These are phyloP conservation scores for Bacidia rubella DNA, from an alignment of 495 filamentous ascomycete species.

Conservation along the genomic window DNA sequence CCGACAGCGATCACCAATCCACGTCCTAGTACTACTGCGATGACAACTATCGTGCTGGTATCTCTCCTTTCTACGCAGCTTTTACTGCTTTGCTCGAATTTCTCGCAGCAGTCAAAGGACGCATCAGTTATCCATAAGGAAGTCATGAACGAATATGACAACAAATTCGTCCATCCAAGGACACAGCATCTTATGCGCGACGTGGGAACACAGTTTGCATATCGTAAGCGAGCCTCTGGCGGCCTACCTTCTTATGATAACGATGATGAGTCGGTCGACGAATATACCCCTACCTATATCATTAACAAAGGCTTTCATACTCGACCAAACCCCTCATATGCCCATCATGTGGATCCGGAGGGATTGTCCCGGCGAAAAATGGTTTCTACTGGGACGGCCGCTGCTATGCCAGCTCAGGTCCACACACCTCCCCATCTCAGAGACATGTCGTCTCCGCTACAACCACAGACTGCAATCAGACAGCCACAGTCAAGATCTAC, in stretches of 20 bases:
- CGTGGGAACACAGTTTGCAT: slow-evolving; percentile 61
- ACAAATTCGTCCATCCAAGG: slow-evolving; percentile 85
- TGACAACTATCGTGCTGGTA: slow-evolving; percentile 61
- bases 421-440: slow-evolving; percentile 33
- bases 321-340: slow-evolving; percentile 79
- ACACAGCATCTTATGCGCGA: slow-evolving; percentile 70
- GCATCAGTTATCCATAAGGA: slow-evolving; percentile 71
- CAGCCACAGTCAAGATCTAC: slow-evolving; percentile 42
- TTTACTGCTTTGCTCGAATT: slow-evolving; percentile 50
- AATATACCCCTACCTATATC: slow-evolving; percentile 63
- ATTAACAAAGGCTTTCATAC: slow-evolving; percentile 73
- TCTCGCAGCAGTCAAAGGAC: slow-evolving; percentile 77
- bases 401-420: slow-evolving; percentile 22
- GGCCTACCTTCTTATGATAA: slow-evolving; percentile 21
- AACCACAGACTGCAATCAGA: slow-evolving; percentile 32
- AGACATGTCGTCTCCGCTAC: slow-evolving; percentile 41
- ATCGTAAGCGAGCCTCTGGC: slow-evolving; percentile 18
- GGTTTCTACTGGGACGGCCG: slow-evolving; percentile 11
- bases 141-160: slow-evolving; percentile 90
- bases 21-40: slow-evolving; percentile 68
- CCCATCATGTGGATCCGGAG: slow-evolving; percentile 64
- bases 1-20: slow-evolving; percentile 62
- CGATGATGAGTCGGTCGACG: slow-evolving; percentile 42
- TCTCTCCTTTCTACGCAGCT: slow-evolving; percentile 66
- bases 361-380: slow-evolving; percentile 16